Percentiles rank a stretch among this genome's conserved stretches.
Conservation (phyloP, 495 filamentous ascomycete genomes). For the Usnea hakonensis region DNA sequence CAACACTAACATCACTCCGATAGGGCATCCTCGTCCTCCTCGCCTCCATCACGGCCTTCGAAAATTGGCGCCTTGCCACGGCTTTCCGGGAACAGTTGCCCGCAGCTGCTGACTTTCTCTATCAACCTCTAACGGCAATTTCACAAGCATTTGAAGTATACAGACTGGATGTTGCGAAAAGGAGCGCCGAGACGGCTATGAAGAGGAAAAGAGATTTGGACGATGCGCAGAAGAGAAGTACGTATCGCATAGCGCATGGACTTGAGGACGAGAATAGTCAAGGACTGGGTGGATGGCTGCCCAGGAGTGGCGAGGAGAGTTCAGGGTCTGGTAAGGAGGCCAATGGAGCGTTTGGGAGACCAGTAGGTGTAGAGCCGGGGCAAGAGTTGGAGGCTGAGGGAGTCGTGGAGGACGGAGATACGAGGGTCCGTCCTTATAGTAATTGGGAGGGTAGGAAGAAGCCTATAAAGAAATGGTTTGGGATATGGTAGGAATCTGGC, state of each 20-base stretch:
- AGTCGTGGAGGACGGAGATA: slow-evolving; percentile 6
- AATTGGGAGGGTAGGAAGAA: slow-evolving; percentile 42
- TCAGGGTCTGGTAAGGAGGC: slow-evolving; percentile 24
- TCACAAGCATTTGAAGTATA: slow-evolving; percentile 55
- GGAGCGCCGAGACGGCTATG: slow-evolving; percentile 53
- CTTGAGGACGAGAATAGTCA: slow-evolving; percentile 44
- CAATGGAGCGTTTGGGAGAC: slow-evolving; percentile 22
- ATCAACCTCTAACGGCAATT: slow-evolving; percentile 54
- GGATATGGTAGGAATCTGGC: slow-evolving; percentile 44
- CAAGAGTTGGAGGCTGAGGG: slow-evolving; percentile 17
- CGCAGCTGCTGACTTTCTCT: slow-evolving; percentile 34
- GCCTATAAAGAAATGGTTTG: slow-evolving; percentile 55
- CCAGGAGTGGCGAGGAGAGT: slow-evolving; percentile 31
- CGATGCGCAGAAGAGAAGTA: slow-evolving; percentile 69
- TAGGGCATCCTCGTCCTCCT: slow-evolving; percentile 64
- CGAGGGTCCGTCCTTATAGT: slow-evolving; percentile 22
- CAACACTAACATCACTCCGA: background rate
- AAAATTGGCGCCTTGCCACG: slow-evolving; percentile 62
- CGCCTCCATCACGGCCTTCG: slow-evolving; percentile 56
- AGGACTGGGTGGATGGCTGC: slow-evolving; percentile 38
- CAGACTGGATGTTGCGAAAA: slow-evolving; percentile 59
- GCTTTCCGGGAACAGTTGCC: slow-evolving; percentile 51
- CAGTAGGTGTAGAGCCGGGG: slow-evolving; percentile 20
- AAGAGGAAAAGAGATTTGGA: slow-evolving; percentile 59
- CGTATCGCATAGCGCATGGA: slow-evolving; percentile 78